A percentile compares a stretch with the other conserved stretches of the same genome.
Conservation (phyloP, 805 yeast species). For the Lipomyces chichibuensis region DNA sequence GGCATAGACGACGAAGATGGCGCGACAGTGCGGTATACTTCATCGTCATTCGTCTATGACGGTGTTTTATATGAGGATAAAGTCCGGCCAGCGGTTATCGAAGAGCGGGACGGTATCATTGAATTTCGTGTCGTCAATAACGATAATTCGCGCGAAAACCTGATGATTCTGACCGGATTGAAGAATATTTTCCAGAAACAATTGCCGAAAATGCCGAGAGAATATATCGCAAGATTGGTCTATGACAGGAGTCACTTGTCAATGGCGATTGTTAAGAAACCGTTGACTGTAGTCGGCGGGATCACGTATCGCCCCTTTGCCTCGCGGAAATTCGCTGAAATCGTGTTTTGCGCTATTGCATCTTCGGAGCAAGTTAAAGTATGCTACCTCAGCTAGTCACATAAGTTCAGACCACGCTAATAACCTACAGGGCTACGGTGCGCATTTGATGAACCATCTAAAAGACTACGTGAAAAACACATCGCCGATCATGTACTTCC, state of each 20-base stretch:
- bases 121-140: slow-evolving; percentile 96
- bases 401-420: background rate
- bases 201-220: slow-evolving; percentile 97
- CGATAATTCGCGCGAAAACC: slow-evolving; percentile 81
- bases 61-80: slow-evolving; percentile 81
- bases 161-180: slow-evolving; percentile 91
- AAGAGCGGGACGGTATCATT: slow-evolving; percentile 88
- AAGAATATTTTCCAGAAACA: slow-evolving; percentile 97
- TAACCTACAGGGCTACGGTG: slow-evolving; percentile 67
- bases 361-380: slow-evolving; percentile 98
- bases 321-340: slow-evolving; percentile 89
- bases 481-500: slow-evolving; percentile 77
- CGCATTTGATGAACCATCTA: slow-evolving; percentile 96
- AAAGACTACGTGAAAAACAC: slow-evolving; percentile 94
- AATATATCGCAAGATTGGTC: slow-evolving; percentile 90
- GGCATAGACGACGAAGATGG: slow-evolving; percentile 38
- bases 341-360: slow-evolving; percentile 96
- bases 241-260: slow-evolving; percentile 93
- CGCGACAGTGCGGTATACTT: slow-evolving; percentile 39
- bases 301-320: slow-evolving; percentile 95
- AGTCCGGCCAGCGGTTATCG: slow-evolving; percentile 92
- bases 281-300: slow-evolving; percentile 96
- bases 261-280: slow-evolving; percentile 93
- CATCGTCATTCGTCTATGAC: slow-evolving; percentile 64
- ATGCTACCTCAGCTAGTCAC: background rate